A percentile compares a stretch with the other conserved stretches of the same genome.
Conservation (phyloP, 805 yeast genomes). For the Deakozyma indianensis region DNA sequence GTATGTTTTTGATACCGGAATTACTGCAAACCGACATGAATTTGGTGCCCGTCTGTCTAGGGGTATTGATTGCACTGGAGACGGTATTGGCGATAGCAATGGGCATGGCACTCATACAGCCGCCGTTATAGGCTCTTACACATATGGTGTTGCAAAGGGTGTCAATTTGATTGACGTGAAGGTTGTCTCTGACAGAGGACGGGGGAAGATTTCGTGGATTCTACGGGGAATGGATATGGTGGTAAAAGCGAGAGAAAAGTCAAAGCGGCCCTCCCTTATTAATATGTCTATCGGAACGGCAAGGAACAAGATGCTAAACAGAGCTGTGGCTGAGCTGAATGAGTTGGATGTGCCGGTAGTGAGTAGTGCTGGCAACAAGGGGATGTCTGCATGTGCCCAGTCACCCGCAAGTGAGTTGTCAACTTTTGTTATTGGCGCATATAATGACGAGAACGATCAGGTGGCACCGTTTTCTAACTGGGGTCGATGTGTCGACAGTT, state of each 20-base stretch:
- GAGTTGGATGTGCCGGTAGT: conserved; percentile 16
- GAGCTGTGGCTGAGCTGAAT: conserved; percentile 14
- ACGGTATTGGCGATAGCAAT: conserved; percentile 69
- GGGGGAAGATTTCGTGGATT: conserved; percentile 34
- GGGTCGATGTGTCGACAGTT: conserved; percentile 83
- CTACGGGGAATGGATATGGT: conserved; percentile 22
- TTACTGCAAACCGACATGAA: conserved; percentile 59
- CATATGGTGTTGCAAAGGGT: conserved; percentile 73
- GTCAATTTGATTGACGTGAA: conserved; percentile 72
- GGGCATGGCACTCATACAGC: conserved; percentile 98
- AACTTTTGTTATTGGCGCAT: conserved; percentile 78
- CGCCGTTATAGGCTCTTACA: conserved; percentile 76
- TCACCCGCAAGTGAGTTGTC: conserved; percentile 71
- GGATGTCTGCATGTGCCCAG: conserved; percentile 62
- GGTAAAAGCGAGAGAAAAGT: conserved; percentile 7
- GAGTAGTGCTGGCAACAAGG: conserved; percentile 49
- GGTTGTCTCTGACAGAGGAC: conserved; percentile 48
- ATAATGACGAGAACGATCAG: conserved; percentile 56
- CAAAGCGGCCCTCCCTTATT: conserved; percentile 10
- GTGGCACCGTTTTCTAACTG: conserved; percentile 78
- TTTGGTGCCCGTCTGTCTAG: conserved; percentile 74
- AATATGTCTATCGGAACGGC: conserved; percentile 17
- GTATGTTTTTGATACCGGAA: conserved; percentile 83
- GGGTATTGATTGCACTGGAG: conserved; percentile 71
- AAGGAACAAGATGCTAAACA: conserved; percentile 12